Conservation (phyloP, 805 yeast species). For the Zygotorulaspora danielsina region DNA sequence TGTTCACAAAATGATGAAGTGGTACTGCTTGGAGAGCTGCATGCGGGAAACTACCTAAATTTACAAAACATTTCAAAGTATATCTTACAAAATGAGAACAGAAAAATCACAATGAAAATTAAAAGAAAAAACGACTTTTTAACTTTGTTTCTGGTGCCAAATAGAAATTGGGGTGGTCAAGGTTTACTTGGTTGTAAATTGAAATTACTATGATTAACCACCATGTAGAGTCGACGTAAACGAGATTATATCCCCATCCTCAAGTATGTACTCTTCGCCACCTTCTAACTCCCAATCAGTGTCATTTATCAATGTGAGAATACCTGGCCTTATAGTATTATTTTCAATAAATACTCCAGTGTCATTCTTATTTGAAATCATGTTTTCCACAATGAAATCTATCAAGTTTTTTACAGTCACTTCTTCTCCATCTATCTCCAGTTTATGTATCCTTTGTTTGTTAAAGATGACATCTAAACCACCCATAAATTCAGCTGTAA, state of each 20-base stretch:
- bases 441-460: constrained; percentile 50
- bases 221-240: constrained; percentile 95
- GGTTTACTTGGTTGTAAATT: constrained; percentile 70
- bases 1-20: constrained; percentile 52
- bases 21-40: constrained; percentile 48
- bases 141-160: constrained; percentile 42
- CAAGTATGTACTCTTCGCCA: constrained; percentile 73
- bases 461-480: constrained; percentile 80
- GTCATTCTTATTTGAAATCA: constrained; percentile 60
- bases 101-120: constrained; percentile 24
- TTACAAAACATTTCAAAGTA: constrained; percentile 43
- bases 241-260: constrained; percentile 70
- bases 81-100: constrained; percentile 41
- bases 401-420: constrained; percentile 48
- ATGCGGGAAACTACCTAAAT: constrained; percentile 52
- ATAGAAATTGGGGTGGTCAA: constrained; percentile 55
- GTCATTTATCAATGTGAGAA: constrained; percentile 84
- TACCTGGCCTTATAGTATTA: constrained; percentile 84
- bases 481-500: constrained; percentile 53
- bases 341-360: constrained; percentile 75
- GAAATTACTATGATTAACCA: constrained; percentile 54
- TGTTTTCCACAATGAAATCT: constrained; percentile 46
- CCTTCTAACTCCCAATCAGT: constrained; percentile 97
- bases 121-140: constrained; percentile 34
- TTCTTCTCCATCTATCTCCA: constrained; percentile 42